Conservation (phyloP, 495 filamentous ascomycete genomes). For the Aspergillus conjunctus region DNA sequence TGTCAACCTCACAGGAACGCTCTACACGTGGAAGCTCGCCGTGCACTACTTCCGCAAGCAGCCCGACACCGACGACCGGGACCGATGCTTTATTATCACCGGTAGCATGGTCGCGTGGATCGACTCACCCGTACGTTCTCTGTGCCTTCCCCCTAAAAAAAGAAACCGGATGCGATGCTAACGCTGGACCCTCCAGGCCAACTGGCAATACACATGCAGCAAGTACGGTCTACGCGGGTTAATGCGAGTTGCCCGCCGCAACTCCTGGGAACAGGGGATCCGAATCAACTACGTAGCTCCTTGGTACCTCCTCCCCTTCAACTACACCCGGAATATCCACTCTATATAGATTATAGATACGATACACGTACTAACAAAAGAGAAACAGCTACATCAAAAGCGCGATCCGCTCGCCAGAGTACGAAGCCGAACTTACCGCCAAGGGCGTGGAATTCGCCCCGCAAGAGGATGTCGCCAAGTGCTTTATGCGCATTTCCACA, state of each 20-base stretch:
- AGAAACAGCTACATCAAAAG: slow-evolving; percentile 27
- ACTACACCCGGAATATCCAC: too few relatives aligned
- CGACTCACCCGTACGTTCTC: slow-evolving; percentile 29
- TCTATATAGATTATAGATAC: too few relatives aligned
- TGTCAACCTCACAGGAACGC: slow-evolving; percentile 42
- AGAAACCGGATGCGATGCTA: not conserved
- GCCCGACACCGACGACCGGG: slow-evolving; percentile 32
- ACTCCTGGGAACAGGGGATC: slow-evolving; percentile 36
- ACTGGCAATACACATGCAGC: slow-evolving; percentile 38
- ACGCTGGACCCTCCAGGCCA: slow-evolving; percentile 21
- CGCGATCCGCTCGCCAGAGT: slow-evolving; percentile 25
- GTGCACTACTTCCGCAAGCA: slow-evolving; percentile 47
- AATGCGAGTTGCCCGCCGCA: slow-evolving; percentile 34
- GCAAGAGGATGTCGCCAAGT: slow-evolving; percentile 28
- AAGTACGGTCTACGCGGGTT: slow-evolving; percentile 41
- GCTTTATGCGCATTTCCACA: slow-evolving; percentile 37
- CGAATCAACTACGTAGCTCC: slow-evolving; percentile 39
- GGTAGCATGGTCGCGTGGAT: slow-evolving; percentile 36
- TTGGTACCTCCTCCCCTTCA: slow-evolving; percentile 22
- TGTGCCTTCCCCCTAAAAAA: too few relatives aligned
- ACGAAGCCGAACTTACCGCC: slow-evolving; percentile 28
- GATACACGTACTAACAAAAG: too few relatives aligned
- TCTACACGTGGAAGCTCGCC: slow-evolving; percentile 48
- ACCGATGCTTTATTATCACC: slow-evolving; percentile 37
- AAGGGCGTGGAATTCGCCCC: slow-evolving; percentile 38